Percentiles rank a stretch among this genome's conserved stretches.
phyloP scores from a whole-genome alignment of 495 filamentous ascomycete genomes.

The Penicillium crystallinum region DNA sequence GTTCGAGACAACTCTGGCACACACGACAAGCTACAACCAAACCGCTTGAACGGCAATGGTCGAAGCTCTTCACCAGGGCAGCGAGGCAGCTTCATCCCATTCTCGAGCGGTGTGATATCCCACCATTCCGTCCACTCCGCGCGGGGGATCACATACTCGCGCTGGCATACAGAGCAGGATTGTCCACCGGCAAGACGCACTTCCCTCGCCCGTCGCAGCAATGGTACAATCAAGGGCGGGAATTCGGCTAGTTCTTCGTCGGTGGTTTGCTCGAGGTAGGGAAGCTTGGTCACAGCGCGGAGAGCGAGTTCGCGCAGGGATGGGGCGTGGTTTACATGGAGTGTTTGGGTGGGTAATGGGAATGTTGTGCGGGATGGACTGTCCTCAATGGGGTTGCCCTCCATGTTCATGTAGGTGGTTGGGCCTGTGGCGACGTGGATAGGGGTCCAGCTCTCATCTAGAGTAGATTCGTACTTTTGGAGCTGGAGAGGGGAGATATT shows the following conservation, averaged over 20 bases:
- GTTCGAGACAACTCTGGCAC: constrained; percentile 29
- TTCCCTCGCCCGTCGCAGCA: constrained; percentile 37
- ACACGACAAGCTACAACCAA: constrained; percentile 65
- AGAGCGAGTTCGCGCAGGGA: constrained; percentile 58
- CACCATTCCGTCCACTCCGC: constrained; percentile 76
- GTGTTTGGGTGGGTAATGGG: not conserved
- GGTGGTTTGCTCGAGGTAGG: constrained; percentile 41
- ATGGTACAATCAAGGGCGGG: constrained; percentile 34
- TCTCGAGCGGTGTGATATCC: constrained; percentile 46
- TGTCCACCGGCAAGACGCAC: constrained; percentile 48
- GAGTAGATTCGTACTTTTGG: constrained; percentile 28
- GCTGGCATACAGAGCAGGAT: constrained; percentile 56
- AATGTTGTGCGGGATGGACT: not conserved
- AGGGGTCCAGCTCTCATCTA: constrained; percentile 35
- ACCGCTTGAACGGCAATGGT: constrained; percentile 57
- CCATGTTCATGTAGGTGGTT: constrained; percentile 39
- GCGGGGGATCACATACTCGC: constrained; percentile 52
- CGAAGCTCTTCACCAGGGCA: constrained; percentile 31
- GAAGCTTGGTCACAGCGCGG: constrained; percentile 39
- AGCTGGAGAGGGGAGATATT: constrained; percentile 7
- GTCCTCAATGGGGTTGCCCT: constrained; percentile 30
- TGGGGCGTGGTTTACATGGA: constrained; percentile 26
- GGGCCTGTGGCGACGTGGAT: constrained; percentile 44
- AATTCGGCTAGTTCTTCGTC: constrained; percentile 36
- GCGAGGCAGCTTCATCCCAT: constrained; percentile 38